Evolutionary conservation across 169 alveolate genomes (phyloP), one percentile per base, ranked within the genome.

Genomic region (Cryptosporidium sp.): DNA sequence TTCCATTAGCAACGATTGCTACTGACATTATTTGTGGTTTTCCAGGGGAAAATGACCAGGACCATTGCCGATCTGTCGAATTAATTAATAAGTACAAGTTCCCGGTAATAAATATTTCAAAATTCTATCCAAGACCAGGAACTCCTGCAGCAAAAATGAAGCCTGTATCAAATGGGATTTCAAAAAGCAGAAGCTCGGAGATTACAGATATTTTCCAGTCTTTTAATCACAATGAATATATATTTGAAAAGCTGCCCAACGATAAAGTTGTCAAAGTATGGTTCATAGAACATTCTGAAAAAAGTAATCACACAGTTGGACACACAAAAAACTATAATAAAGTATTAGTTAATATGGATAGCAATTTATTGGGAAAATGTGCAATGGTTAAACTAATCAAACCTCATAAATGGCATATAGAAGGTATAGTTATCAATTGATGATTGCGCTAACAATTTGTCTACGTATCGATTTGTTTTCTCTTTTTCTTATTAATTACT

Each of bases 11-110:
- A 84, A 96, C 99, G 5, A 92, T 98, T 33, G 98, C 99, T 5
- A 98, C 99, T 7, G 99, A 98, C 91, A 95, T 98, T 85, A 98
- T 98, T 62, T 98, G 99, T 91, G 99, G 99, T 61, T 98, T 98
- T 86, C 99, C 99, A 7, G 95, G 97, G 8, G 99, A 98, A 91
- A 96, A 96, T 10, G 98, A 95, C 43, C 96, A 96, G 65, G 97
- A 98, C 84, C 98, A 96, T 70, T 85, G 85, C 39, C 97, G 93
- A 59, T 97, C 99, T 0, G 86, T 97, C 39, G 91, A 94, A 69
- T 84, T 98, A 62, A 94, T 98, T 14, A 94, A 95, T 50, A 93
- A 95, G 48, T 96, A 94, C 91, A 93, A 96, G 86, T 97, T 98
- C 91, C 99, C 99, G 1, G 97, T 97, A n/a, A 91, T 98, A n/a